A percentile compares a stretch with the other conserved stretches of the same genome.
Evolutionary conservation across 2,329 filamentous ascomycete genomes (phyloP).

Genomic region (Trichoderma brevicompactum): DNA sequence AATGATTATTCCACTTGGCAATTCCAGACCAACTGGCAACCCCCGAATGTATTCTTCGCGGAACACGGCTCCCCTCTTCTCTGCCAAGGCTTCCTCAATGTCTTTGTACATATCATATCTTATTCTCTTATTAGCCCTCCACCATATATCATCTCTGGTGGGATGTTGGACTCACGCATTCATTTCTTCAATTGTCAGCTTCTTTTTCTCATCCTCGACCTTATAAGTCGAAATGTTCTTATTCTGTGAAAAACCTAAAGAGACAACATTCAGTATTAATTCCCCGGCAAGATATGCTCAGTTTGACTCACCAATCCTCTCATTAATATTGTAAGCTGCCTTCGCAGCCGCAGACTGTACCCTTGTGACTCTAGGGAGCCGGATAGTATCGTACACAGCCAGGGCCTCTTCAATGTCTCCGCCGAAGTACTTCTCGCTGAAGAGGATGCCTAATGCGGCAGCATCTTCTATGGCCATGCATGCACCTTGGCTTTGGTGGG

Average conservation of each 20-base stretch:
- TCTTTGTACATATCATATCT: constrained; percentile 65
- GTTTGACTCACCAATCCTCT: constrained; percentile 56
- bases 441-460: constrained; percentile 65
- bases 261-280: not conserved
- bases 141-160: accelerated
- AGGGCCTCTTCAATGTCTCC: constrained; percentile 55
- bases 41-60: constrained; percentile 47
- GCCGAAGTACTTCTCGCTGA: constrained; percentile 52
- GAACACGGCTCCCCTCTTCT: constrained; percentile 41
- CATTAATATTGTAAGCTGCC: constrained; percentile 65
- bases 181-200: constrained; percentile 72
- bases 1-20: constrained; percentile 53
- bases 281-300: not conserved
- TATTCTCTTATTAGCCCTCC: not conserved
- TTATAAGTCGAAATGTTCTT: constrained; percentile 61
- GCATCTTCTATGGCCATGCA: constrained; percentile 72
- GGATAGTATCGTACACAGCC: constrained; percentile 55
- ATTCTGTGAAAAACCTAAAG: constrained; percentile 64
- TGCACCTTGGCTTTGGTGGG: constrained; percentile 70
- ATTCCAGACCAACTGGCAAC: constrained; percentile 52
- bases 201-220: constrained; percentile 63
- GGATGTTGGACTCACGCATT: constrained; percentile 54
- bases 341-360: constrained; percentile 62
- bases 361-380: constrained; percentile 58
- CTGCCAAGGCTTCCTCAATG: constrained; percentile 54